These are phyloP conservation scores for Amanita subjunquillea DNA, from an alignment of 768 basidiomycete species.

Conservation along the genomic window DNA sequence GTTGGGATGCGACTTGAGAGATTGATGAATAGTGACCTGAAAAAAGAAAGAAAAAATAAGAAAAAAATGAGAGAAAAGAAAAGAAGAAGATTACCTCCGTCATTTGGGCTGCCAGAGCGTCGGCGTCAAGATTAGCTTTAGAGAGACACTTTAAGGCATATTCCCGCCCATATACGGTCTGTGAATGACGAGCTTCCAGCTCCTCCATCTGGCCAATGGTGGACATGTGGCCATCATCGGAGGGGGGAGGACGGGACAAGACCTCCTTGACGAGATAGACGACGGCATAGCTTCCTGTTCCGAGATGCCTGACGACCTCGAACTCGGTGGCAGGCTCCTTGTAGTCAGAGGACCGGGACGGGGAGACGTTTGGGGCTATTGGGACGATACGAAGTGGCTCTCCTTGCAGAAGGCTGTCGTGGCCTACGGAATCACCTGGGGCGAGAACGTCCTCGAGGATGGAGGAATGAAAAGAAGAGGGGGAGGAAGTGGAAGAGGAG, in stretches of 20 bases:
- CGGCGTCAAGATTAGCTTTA: conserved; percentile 86
- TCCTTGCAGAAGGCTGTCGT: conserved; percentile 56
- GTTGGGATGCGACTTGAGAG: conserved; percentile 80
- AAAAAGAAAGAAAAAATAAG: conserved; percentile 9
- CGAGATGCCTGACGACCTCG: conserved; percentile 77
- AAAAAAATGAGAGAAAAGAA: conserved; percentile 1
- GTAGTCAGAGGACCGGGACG: conserved; percentile 20
- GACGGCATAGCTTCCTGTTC: conserved; percentile 86
- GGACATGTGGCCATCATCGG: conserved; percentile 48
- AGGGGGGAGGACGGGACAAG: conserved; percentile 33
- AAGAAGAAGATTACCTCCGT: conserved; percentile 54
- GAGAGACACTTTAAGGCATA: conserved; percentile 96
- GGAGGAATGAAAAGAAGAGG: conserved; percentile 27
- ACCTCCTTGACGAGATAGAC: conserved; percentile 87
- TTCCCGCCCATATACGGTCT: conserved; percentile 59
- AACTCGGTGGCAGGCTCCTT: conserved; percentile 54
- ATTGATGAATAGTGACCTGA: conserved; percentile 91
- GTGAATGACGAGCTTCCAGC: conserved; percentile 29
- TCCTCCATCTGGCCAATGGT: conserved; percentile 43
- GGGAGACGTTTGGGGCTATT: conserved; percentile 23
- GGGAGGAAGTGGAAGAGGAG: conserved; percentile 19
- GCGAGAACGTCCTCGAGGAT: conserved; percentile 52
- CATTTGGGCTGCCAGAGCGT: conserved; percentile 81
- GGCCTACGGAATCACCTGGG: conserved; percentile 66
- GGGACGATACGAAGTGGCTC: conserved; percentile 55